Conservation (phyloP, 1,284 basidiomycete species). For the Sparassis latifolia region DNA sequence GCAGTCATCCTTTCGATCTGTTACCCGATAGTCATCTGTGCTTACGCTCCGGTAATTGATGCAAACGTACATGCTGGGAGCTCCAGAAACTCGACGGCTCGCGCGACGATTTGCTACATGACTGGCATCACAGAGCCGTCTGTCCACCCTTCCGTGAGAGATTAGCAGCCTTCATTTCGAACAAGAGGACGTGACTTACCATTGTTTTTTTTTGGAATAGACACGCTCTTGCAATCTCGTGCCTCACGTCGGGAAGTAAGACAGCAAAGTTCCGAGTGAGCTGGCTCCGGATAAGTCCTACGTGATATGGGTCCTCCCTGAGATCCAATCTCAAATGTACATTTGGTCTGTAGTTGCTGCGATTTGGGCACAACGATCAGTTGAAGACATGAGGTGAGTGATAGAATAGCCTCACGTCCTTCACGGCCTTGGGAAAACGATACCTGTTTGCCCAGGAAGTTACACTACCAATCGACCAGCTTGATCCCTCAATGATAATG, state of each 20-base stretch:
- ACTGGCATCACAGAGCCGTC: conserved; percentile 7
- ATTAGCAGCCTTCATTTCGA: neutral
- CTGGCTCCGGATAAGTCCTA: conserved; percentile 14
- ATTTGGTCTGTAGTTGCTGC: conserved; percentile 5
- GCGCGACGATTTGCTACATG: conserved; percentile 18
- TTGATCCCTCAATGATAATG: conserved; percentile 26
- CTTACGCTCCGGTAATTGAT: conserved; percentile 23
- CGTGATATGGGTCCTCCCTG: conserved; percentile 17
- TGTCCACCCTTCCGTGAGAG: conserved; percentile 14
- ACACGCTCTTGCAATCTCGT: conserved; percentile 20
- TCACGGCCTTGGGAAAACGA: conserved; percentile 21
- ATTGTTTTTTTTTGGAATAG: no score
- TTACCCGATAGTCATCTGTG: neutral
- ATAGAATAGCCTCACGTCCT: conserved; percentile 1
- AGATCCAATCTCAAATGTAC: conserved; percentile 13
- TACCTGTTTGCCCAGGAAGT: conserved; percentile 26
- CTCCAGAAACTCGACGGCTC: neutral
- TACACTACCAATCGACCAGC: conserved; percentile 30
- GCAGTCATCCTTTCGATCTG: conserved; percentile 32
- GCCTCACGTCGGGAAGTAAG: conserved; percentile 18
- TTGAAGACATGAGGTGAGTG: neutral
- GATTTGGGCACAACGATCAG: neutral
- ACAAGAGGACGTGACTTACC: neutral
- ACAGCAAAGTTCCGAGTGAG: conserved; percentile 15
- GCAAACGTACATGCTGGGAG: conserved; percentile 19